Base-by-base conservation (phyloP, 2,329 filamentous ascomycete species). In the Emergomyces orientalis region DNA sequence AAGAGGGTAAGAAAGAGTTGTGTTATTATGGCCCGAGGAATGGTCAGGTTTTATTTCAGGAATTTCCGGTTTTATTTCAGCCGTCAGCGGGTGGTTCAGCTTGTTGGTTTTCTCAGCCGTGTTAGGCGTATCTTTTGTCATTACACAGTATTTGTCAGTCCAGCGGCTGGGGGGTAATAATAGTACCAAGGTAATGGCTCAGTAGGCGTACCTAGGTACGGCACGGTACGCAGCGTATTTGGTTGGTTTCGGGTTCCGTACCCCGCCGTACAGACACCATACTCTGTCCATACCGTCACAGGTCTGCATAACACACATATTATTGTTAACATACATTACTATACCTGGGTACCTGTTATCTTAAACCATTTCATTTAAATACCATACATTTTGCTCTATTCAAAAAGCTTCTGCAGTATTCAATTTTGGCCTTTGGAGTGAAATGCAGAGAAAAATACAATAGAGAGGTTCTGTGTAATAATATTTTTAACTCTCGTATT, bases 131-230 rank as follows among this genome's bases (percentile, higher is more conserved):
- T 59, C 30, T 34, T 45, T 59, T 34, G 57, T 59, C 57, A 59
- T 45, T 45, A 45, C 57, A 19, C 39, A n/a, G 57, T 59, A 59
- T 59, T 59, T 47, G 25, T 59, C 57, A 59, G 57, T 45, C 57
- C 41, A 47, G 57, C 39, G n/a, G n/a, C n/a, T n/a, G n/a, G 37
- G 17, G 54, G 32, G 54, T 56, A 56, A 56, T 43, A 34, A 56
- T 56, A 37, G 54, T 56, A 22, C 22, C n/a, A 22, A 17, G 9
- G 32, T n/a, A 14, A 3, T 37, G 52, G 4, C 37, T 9, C 55
- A 34, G 57, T 37, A 34, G 49, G 41, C 41, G 3, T 59, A n/a
- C n/a, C n/a, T n/a, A n/a, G n/a, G n/a, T n/a, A 59, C 8, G 27
- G 30, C 3, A 7, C 7, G 19, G 25, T 32, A 30, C 25, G 27